Percentiles rank a stretch among this genome's conserved stretches.
phyloP scores from a whole-genome alignment of 208 protist genomes.

The Vickermania ingenoplastis region DNA sequence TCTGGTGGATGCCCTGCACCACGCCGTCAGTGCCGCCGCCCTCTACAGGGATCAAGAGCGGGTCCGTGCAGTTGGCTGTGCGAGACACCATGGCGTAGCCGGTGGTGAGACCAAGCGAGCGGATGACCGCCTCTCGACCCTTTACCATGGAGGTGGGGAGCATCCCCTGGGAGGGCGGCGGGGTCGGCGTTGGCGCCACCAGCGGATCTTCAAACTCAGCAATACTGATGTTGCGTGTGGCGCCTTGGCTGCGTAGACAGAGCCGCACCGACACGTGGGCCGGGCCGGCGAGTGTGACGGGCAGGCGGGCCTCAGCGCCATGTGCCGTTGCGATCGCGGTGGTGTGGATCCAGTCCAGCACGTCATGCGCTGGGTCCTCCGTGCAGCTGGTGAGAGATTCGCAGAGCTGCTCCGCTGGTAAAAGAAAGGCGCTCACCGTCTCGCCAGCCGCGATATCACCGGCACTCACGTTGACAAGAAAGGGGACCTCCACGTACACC shows the following conservation, averaged over 20 bases:
- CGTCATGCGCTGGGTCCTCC: not conserved
- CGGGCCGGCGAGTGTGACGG: not conserved
- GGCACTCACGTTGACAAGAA: not conserved
- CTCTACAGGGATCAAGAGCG: not conserved
- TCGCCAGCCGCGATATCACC: not conserved
- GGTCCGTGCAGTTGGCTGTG: constrained; percentile 11
- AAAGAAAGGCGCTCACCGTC: not conserved
- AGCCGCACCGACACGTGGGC: not conserved
- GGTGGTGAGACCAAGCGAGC: not conserved
- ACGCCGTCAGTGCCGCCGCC: constrained; percentile 3
- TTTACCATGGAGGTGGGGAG: constrained; percentile 16
- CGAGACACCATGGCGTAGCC: constrained; percentile 1
- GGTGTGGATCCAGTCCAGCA: not conserved
- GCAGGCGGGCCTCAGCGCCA: not conserved
- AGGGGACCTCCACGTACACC: constrained; percentile 7
- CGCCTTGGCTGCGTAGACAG: not conserved
- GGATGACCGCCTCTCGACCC: constrained; percentile 2
- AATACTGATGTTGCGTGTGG: not conserved
- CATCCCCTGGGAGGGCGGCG: not conserved
- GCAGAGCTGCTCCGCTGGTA: constrained; percentile 1
- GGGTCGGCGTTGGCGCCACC: not conserved
- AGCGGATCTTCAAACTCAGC: not conserved
- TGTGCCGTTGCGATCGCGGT: not conserved
- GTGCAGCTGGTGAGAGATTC: constrained; percentile 4
- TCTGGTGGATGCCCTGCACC: not conserved